Evolutionary conservation across 495 filamentous ascomycete genomes (phyloP).

Genomic region (Neurospora sp.): DNA sequence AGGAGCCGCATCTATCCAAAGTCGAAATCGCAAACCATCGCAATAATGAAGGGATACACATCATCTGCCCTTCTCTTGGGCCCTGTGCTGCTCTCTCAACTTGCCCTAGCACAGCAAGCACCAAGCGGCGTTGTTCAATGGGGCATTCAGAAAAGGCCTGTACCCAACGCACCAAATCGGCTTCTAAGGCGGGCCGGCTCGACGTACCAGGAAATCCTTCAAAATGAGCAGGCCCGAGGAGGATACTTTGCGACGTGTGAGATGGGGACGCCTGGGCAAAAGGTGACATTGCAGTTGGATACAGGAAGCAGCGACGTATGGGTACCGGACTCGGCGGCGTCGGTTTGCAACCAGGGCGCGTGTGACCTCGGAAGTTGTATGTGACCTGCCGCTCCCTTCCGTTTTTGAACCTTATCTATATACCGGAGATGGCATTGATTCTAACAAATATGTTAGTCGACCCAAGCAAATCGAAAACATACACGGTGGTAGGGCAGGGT

Average conservation of each 20-base stretch:
- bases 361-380: slow-evolving; percentile 41
- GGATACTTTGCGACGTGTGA: slow-evolving; percentile 62
- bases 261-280: slow-evolving; percentile 61
- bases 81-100: slow-evolving; percentile 20
- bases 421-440: neutral
- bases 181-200: slow-evolving; percentile 21
- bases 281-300: slow-evolving; percentile 60
- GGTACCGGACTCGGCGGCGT: slow-evolving; percentile 56
- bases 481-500: slow-evolving; percentile 46
- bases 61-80: slow-evolving; percentile 15
- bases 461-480: slow-evolving; percentile 55
- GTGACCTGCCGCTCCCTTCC: slow-evolving; percentile 6
- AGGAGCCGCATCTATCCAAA: neutral
- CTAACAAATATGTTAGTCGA: slow-evolving; percentile 40
- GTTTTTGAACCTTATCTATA: neutral
- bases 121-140: slow-evolving; percentile 31
- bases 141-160: slow-evolving; percentile 25
- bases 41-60: slow-evolving; percentile 17
- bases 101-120: slow-evolving; percentile 19
- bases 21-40: neutral
- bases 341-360: slow-evolving; percentile 42
- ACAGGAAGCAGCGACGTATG: slow-evolving; percentile 89
- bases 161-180: slow-evolving; percentile 6
- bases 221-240: slow-evolving; percentile 33
- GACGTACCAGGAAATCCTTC: slow-evolving; percentile 29